Conservation (phyloP, 202 grass and related monocot genomes). For the Digitaria exilis region DNA sequence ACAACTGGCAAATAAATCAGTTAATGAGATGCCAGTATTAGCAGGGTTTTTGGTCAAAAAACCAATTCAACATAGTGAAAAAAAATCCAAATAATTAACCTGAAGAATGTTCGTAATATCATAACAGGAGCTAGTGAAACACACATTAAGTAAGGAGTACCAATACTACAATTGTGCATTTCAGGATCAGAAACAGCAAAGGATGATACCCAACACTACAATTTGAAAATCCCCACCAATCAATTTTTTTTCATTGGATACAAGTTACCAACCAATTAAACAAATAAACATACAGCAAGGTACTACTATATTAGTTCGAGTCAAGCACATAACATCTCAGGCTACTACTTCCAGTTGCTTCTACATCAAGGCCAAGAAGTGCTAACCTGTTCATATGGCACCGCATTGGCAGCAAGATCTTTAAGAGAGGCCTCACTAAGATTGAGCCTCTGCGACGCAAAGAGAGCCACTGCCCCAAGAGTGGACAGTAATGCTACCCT, state of each 20-base stretch:
- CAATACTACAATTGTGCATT: neutral
- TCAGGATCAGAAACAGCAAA: neutral
- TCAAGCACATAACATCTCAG: neutral
- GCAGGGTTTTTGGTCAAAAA: neutral
- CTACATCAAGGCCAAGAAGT: neutral
- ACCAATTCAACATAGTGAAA: neutral
- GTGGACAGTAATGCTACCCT: conserved; percentile 70
- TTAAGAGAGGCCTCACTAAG: conserved; percentile 81
- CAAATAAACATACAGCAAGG: neutral
- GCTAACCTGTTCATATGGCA: conserved; percentile 76
- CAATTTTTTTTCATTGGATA: neutral
- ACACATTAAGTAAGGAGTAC: neutral
- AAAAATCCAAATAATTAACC: neutral
- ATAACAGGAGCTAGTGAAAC: neutral
- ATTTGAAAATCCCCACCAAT: neutral
- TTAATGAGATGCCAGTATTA: neutral
- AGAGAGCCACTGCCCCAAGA: conserved; percentile 66
- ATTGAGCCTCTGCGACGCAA: conserved; percentile 73
- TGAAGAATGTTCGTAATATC: neutral
- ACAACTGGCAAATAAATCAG: neutral
- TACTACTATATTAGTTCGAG: neutral
- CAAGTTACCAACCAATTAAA: neutral
- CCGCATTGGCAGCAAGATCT: conserved; percentile 74
- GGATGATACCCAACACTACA: neutral
- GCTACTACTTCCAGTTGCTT: neutral